Percentiles rank a stretch among this genome's conserved stretches.
Conservation (phyloP, 192 early-diverging fungal genomes). For the Chytriomyces sp. region DNA sequence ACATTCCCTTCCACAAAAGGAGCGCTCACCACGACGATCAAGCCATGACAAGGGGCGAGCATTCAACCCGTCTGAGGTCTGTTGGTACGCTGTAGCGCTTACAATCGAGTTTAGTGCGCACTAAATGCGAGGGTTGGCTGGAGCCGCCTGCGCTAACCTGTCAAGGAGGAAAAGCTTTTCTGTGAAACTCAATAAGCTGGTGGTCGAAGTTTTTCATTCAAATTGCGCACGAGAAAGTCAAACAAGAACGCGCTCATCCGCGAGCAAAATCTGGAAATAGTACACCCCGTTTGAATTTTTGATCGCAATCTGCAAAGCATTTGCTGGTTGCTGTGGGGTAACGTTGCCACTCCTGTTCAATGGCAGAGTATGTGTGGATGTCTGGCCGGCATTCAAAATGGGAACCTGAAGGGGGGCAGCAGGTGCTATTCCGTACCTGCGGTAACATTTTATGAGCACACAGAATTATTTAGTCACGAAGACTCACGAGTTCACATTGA, state of each 20-base stretch:
- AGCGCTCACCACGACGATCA: too few relatives aligned
- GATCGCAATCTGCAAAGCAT: conserved; percentile 69
- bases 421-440: conserved; percentile 63
- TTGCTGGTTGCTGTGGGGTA: conserved; percentile 16
- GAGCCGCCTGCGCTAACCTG: too few relatives aligned
- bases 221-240: too few relatives aligned
- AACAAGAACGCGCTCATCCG: conserved; percentile 15
- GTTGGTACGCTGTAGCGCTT: too few relatives aligned
- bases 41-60: too few relatives aligned
- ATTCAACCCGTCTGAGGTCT: too few relatives aligned
- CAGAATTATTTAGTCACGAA: background rate
- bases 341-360: conserved; percentile 50
- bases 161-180: too few relatives aligned
- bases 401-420: conserved; percentile 46
- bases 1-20: too few relatives aligned
- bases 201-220: too few relatives aligned
- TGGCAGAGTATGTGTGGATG: conserved; percentile 49
- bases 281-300: conserved; percentile 67
- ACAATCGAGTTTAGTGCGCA: too few relatives aligned
- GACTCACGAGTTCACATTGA: conserved; percentile 73
- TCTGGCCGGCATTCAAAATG: conserved; percentile 47
- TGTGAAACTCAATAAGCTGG: too few relatives aligned
- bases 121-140: too few relatives aligned
- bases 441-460: background rate
- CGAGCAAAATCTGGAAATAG: conserved; percentile 68